Evolutionary conservation across 176 grass and related monocot genomes (phyloP), one percentile per base, ranked within the genome.

Genomic region (Thinopyrum elongatum): DNA sequence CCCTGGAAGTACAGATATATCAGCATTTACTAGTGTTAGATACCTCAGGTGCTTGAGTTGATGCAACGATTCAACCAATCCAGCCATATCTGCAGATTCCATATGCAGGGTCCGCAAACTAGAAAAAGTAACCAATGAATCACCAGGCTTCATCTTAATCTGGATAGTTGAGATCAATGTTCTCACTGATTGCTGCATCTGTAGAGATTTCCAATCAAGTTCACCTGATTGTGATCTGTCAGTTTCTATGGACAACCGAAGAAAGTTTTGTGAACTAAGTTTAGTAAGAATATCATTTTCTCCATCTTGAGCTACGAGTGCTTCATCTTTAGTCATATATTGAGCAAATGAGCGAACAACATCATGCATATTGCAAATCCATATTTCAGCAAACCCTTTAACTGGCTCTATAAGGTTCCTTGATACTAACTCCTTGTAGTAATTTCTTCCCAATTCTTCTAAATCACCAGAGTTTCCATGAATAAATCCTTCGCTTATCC

Each of bases 41-140:
- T 84, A 86, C 16, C 85, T 84, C 15, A 91, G 16, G 36, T 91
- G 85, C 51, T 87, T 84, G 16, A 91, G 89, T 34, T 62, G 21
- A 12, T 25, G 26, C 8, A 87, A 30, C 6, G 30, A 84, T 69
- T 46, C 22, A 74, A 19, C 15, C 19, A 91, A 49, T n/a, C 2
- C 5, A 44, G 41, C 59, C 2, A 84, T 8, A 4, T 84, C 4
- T 8, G 27, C 11, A 25, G 3, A 0, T 70, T 35, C 0, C 11
- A 91, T 15, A 41, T 69, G 66, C 38, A 91, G 15, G 1, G 64
- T 83, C 3, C 89, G 23, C 33, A 91, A 9, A 12, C 44, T 57
- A 67, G 83, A 15, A 55, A 77, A 77, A 0, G 2, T 4, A 44
- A 26, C 9, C 7, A 58, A 38, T 13, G 49, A 67, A 39, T 76